These are phyloP conservation scores for Ceratocystis lukuohia DNA, from an alignment of 2,329 filamentous ascomycete genomes.

Conservation along the genomic window DNA sequence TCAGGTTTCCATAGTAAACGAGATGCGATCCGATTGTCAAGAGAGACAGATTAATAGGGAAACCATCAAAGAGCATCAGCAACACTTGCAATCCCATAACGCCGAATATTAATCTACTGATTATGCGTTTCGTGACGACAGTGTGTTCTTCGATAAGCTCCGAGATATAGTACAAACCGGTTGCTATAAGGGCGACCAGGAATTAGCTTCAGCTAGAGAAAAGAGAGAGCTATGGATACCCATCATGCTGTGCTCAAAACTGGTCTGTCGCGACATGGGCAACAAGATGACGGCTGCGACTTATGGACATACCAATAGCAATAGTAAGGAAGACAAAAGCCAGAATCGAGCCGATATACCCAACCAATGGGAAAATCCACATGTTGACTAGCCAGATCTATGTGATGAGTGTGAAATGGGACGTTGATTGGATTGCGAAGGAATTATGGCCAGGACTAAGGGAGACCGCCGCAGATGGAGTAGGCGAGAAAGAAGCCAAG, in stretches of 20 bases:
- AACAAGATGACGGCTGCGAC: not conserved
- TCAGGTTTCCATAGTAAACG: constrained; percentile 79
- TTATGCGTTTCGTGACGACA: constrained; percentile 75
- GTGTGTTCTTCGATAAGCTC: constrained; percentile 98
- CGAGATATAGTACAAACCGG: constrained; percentile 95
- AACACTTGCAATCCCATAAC: constrained; percentile 62
- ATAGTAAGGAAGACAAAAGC: constrained; percentile 92
- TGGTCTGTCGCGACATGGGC: not conserved
- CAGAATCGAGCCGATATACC: constrained; percentile 72
- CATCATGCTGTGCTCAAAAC: too few relatives aligned
- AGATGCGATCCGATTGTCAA: constrained; percentile 70
- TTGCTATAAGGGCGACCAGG: constrained; percentile 43
- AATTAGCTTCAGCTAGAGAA: not conserved
- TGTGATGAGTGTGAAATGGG: not conserved
- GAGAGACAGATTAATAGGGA: constrained; percentile 60
- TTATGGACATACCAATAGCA: constrained; percentile 56
- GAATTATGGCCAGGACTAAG: not conserved
- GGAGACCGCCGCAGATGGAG: not conserved
- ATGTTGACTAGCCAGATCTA: constrained; percentile 37
- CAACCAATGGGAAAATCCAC: constrained; percentile 91
- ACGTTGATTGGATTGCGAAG: not conserved
- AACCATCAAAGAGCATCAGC: constrained; percentile 69
- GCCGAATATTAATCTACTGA: constrained; percentile 71
- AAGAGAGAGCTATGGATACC: not conserved
- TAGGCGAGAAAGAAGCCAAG: constrained; percentile 8